phyloP scores from a whole-genome alignment of 306 rosid species.

The Cucumis melo region DNA sequence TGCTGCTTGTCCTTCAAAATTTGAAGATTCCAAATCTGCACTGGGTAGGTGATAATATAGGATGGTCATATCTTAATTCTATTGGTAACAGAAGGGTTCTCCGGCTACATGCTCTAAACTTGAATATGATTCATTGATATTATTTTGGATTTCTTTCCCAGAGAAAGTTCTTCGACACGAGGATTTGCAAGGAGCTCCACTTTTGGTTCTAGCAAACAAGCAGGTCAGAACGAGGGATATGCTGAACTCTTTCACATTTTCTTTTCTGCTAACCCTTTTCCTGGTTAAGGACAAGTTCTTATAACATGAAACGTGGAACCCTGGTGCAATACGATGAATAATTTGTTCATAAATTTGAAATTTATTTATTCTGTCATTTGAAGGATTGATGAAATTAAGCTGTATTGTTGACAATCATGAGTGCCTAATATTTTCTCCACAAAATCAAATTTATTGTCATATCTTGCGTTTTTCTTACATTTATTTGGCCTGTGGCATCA shows the following conservation, averaged over 20 bases:
- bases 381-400: background rate
- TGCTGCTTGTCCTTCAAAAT: conserved; percentile 72
- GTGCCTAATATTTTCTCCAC: background rate
- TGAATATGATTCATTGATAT: conserved; percentile 10
- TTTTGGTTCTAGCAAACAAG: conserved; percentile 86
- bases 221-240: conserved; percentile 42
- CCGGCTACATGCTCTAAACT: background rate
- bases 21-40: conserved; percentile 95
- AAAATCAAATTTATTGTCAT: background rate
- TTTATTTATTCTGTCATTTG: background rate
- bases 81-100: background rate
- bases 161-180: conserved; percentile 92
- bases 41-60: conserved; percentile 50
- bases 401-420: background rate
- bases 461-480: background rate
- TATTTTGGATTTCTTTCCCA: conserved; percentile 29
- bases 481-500: conserved; percentile 1
- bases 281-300: background rate
- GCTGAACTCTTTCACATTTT: background rate
- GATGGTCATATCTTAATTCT: background rate
- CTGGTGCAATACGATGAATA: background rate
- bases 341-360: background rate
- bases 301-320: background rate
- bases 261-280: background rate
- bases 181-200: conserved; percentile 97